phyloP scores from a whole-genome alignment of 177 flowering plant genomes.

The Telopea speciosissima region DNA sequence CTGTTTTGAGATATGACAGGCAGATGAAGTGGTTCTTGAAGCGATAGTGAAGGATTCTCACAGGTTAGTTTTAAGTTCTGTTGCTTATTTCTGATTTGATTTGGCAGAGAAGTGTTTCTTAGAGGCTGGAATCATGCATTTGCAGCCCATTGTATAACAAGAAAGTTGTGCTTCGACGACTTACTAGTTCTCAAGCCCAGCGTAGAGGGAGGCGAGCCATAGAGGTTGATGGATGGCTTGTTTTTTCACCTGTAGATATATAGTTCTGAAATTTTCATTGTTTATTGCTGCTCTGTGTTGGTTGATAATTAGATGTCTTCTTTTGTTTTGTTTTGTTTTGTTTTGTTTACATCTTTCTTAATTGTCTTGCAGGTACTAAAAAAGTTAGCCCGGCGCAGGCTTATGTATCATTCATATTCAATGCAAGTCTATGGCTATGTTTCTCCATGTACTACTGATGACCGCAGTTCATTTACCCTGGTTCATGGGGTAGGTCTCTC shows the following conservation, averaged over 20 bases:
- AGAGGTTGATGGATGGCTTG: slow-evolving; percentile 43
- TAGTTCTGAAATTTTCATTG: background rate
- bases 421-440: slow-evolving; percentile 97
- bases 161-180: slow-evolving; percentile 75
- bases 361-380: slow-evolving; percentile 58
- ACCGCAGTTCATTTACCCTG: slow-evolving; percentile 52
- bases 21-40: slow-evolving; percentile 83
- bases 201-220: slow-evolving; percentile 90
- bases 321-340: slow-evolving; percentile 1
- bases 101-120: background rate
- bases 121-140: slow-evolving; percentile 6
- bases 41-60: slow-evolving; percentile 57
- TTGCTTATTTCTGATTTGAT: background rate
- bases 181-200: slow-evolving; percentile 69
- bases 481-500: slow-evolving; percentile 78
- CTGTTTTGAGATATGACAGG: slow-evolving; percentile 36
- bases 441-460: slow-evolving; percentile 35
- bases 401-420: slow-evolving; percentile 89
- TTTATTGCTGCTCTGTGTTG: background rate
- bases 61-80: slow-evolving; percentile 41
- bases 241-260: background rate
- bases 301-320: background rate
- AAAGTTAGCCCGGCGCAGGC: slow-evolving; percentile 65
- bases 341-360: background rate
- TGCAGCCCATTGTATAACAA: slow-evolving; percentile 70